Evolutionary conservation across 495 filamentous ascomycete species (phyloP), one percentile per base, ranked within the genome.

Genomic region (Neurospora tetraspora): DNA sequence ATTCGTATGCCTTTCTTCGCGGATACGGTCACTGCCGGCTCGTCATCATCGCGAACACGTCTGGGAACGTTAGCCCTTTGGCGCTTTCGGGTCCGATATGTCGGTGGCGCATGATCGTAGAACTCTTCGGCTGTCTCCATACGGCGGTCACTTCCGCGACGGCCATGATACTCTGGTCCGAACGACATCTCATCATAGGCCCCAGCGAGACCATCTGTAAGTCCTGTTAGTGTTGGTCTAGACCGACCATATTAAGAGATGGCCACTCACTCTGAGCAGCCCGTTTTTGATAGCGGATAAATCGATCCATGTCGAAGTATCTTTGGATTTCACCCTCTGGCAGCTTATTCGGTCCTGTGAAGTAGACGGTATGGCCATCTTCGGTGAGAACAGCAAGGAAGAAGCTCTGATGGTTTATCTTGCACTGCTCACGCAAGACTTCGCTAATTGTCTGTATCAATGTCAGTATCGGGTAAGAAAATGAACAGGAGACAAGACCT

Each of bases 1-100:
- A 93, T 88, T 23, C 80, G 82, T 61, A 94, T 76, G 20, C 76
- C 70, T 23, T 70, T 82, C 68, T 78, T 83, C 0, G 78, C 42
- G 6, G 74, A 69, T 5, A 69, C 39, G 37, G 77, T 69, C 14
- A 75, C 39, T 34, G 74, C 72, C 12, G 77, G 77, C 5, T 74
- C 75, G 23, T 80, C 80, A 8, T 81, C 80, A 38, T 77, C 77
- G 18, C n/a, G 73, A 2, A 75, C 73, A 43, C 76, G 79, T 8
- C 77, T 77, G n/a, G 69, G 61, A n/a, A 76, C 71, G n/a, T 73
- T 70, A 37, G 73, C 77, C 70, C 80, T 78, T 38, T 76, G 77
- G 27, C 83, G 82, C 70, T 84, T 85, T 39, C 80, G 76, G 6
- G 77, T 76, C 40, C 77, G 79, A 43, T 74, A 74, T 11, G 68